phyloP scores from a whole-genome alignment of 2,329 filamentous ascomycete genomes.

The Venturia carpophila region DNA sequence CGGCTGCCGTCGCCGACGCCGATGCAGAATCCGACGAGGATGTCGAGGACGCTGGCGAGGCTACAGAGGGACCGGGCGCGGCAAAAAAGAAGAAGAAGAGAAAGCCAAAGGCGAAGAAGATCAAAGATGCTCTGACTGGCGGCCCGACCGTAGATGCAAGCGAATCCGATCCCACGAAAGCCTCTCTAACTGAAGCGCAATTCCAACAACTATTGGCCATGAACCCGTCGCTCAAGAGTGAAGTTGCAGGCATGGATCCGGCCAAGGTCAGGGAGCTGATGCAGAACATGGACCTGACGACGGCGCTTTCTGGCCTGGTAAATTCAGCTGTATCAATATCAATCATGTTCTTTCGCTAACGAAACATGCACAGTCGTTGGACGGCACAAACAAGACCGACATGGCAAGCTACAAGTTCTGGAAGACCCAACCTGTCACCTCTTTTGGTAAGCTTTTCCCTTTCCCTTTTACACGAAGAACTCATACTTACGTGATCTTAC shows the following conservation, averaged over 20 bases:
- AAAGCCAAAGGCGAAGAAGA: conserved; percentile 57
- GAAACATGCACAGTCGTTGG: conserved; percentile 43
- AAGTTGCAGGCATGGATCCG: conserved; percentile 26
- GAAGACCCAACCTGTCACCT: conserved; percentile 91
- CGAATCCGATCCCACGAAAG: conserved; percentile 23
- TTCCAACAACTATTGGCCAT: conserved; percentile 30
- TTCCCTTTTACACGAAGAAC: not conserved
- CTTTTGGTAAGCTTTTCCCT: conserved; percentile 48
- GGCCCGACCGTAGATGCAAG: conserved; percentile 27
- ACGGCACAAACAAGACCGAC: conserved; percentile 85
- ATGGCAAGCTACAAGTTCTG: conserved; percentile 99
- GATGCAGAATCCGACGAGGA: conserved; percentile 14
- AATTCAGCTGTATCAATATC: not conserved
- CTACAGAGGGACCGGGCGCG: not conserved
- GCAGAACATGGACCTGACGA: conserved; percentile 58
- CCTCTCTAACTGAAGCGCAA: conserved; percentile 32
- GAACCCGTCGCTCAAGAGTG: conserved; percentile 33
- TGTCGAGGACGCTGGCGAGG: conserved; percentile 15
- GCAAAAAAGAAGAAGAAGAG: conserved; percentile 51
- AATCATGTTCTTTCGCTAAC: not conserved
- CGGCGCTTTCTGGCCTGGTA: conserved; percentile 64
- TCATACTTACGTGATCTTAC: conserved; percentile 2
- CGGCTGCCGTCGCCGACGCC: not conserved
- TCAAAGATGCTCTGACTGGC: conserved; percentile 38
- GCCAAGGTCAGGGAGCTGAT: conserved; percentile 40